Percentiles rank a stretch among this genome's conserved stretches.
Evolutionary conservation across 2,329 filamentous ascomycete species (phyloP).

Genomic region (Thielaviopsis cerberus): DNA sequence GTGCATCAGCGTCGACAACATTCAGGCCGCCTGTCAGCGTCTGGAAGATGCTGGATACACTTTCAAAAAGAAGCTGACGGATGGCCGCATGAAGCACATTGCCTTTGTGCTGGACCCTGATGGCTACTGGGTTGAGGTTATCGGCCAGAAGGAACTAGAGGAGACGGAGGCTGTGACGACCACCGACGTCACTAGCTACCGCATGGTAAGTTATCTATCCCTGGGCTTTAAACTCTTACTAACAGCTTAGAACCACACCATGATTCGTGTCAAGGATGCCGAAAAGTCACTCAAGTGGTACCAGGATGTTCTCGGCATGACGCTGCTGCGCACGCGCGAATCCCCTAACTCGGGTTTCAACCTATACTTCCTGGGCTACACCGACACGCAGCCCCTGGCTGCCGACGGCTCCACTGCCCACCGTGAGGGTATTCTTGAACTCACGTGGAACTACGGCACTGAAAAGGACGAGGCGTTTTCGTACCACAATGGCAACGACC

Average conservation of each 20-base stretch:
- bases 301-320: conserved; percentile 79
- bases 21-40: conserved; percentile 76
- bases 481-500: conserved; percentile 82
- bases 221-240: background rate
- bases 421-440: conserved; percentile 69
- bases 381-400: conserved; percentile 33
- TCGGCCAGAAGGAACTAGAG: conserved; percentile 53
- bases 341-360: conserved; percentile 58
- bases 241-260: conserved; percentile 54
- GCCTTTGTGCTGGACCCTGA: conserved; percentile 83
- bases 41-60: conserved; percentile 78
- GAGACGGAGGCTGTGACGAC: conserved; percentile 52
- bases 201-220: conserved; percentile 31
- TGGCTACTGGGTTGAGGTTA: conserved; percentile 70
- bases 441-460: conserved; percentile 71
- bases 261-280: conserved; percentile 79
- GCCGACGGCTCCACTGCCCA: conserved; percentile 38
- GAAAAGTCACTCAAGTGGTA: conserved; percentile 62
- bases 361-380: conserved; percentile 82
- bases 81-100: conserved; percentile 73
- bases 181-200: conserved; percentile 60
- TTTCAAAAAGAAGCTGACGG: conserved; percentile 87
- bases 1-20: conserved; percentile 64
- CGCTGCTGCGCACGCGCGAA: conserved; percentile 54
- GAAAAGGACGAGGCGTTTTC: conserved; percentile 70